These are phyloP conservation scores for Eustoma russellianum DNA, from an alignment of 257 asterid genomes.

Conservation along the genomic window DNA sequence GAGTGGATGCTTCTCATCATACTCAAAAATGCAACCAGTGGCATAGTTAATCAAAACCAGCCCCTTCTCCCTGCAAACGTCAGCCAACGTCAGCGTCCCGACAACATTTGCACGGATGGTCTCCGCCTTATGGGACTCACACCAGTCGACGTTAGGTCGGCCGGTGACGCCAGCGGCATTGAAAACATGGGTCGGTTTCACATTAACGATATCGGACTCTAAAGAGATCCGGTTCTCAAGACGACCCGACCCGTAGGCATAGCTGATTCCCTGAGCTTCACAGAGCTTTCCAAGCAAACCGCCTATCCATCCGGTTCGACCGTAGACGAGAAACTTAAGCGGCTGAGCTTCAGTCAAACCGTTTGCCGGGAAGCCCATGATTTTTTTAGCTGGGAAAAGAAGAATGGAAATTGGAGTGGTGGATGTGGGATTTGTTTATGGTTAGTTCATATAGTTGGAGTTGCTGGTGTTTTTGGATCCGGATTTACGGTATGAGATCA, in stretches of 20 bases:
- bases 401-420: background rate
- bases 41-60: constrained; percentile 63
- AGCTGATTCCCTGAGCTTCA: constrained; percentile 48
- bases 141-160: constrained; percentile 90
- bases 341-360: constrained; percentile 42
- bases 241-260: constrained; percentile 70
- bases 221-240: constrained; percentile 45
- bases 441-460: no score
- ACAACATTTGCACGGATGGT: constrained; percentile 70
- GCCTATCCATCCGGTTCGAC: constrained; percentile 81
- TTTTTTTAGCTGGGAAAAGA: background rate
- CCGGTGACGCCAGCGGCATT: constrained; percentile 91
- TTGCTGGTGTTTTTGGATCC: no score
- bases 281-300: constrained; percentile 78
- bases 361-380: constrained; percentile 58
- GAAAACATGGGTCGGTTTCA: constrained; percentile 66
- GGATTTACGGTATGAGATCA: no score
- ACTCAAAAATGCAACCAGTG: constrained; percentile 79
- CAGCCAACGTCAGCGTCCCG: constrained; percentile 81
- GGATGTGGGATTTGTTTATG: no score
- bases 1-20: constrained; percentile 46
- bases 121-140: constrained; percentile 84
- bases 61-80: constrained; percentile 59
- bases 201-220: constrained; percentile 42
- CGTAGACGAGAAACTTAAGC: constrained; percentile 69